Base-by-base conservation (phyloP, 164 flowering plant species). In the Paratinospora sagittata region DNA sequence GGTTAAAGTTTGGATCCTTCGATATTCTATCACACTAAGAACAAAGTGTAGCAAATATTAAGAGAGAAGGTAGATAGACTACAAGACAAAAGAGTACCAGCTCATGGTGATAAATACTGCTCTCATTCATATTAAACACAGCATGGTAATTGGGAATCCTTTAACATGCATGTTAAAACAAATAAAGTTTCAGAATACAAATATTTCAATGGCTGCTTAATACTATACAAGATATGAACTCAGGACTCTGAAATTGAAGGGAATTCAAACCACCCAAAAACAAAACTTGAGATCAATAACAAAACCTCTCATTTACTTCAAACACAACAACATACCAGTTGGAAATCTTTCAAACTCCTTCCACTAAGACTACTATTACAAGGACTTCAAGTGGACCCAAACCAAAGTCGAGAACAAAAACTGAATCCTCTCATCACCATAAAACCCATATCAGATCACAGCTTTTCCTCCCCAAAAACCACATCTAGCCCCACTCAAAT, bases 361-460 rank as follows among this genome's bases (percentile, higher is more conserved):
- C 30, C 39, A 55, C 63, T 23, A 24, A 55, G n/a, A n/a, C 34
- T 41, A 36, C 14, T 33, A 10, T 70, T 61, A 61, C 27, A 10
- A 63, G 70, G 41, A 75, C 63, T 70, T 73, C 65, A 75, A 72
- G 82, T 75, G 77, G 78, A 69, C 67, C 65, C 80, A 78, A 72
- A 62, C 78, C 60, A 67, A 81, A 75, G 58, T 70, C 21, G 23
- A 43, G 70, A 76, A 67, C 69, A 73, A 8, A n/a, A 75, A 76
- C 83, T 80, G 78, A 75, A 78, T 71, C 73, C 67, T 67, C 69
- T 63, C 62, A 72, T 47, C 72, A 55, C 61, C 45, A 66, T 26
- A 75, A 78, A 67, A 69, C 63, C 71, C 63, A 70, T 34, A 72
- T 10, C 68, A 78, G 68, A 57, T 63, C 19, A 41, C 67, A 55